Conservation (phyloP, 306 rosid genomes). For the Boehmeria nivea region DNA sequence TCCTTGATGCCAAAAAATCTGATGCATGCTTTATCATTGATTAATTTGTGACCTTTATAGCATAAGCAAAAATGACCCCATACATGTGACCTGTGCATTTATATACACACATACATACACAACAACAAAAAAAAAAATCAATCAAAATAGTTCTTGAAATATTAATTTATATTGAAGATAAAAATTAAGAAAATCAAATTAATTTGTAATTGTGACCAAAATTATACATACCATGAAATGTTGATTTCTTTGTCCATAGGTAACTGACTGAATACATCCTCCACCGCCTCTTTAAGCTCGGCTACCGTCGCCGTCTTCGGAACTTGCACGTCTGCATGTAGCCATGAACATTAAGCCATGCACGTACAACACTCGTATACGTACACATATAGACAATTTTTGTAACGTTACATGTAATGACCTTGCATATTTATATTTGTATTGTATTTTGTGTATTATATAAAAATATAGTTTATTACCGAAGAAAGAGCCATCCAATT, state of each 20-base stretch:
- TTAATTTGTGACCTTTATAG: conserved; percentile 32
- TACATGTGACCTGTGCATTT: conserved; percentile 37
- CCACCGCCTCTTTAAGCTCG: conserved; percentile 42
- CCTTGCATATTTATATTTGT: too few relatives aligned
- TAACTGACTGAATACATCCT: conserved; percentile 33
- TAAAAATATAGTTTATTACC: conserved; percentile 33
- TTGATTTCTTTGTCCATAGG: conserved; percentile 9
- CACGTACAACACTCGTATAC: not conserved
- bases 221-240: conserved; percentile 36
- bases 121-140: too few relatives aligned
- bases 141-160: not conserved
- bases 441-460: too few relatives aligned
- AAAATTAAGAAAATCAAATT: not conserved
- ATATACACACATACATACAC: not conserved
- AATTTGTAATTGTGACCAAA: not conserved
- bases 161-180: not conserved
- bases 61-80: conserved; percentile 53
- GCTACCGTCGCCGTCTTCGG: conserved; percentile 36
- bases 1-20: conserved; percentile 34
- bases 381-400: not conserved
- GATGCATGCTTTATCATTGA: conserved; percentile 33
- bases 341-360: not conserved
- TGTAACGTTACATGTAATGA: too few relatives aligned
- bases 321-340: conserved; percentile 30
- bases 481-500: conserved; percentile 49